Evolutionary conservation across 2,329 filamentous ascomycete species (phyloP).

Genomic region (Sporothrix pseudoabietina): DNA sequence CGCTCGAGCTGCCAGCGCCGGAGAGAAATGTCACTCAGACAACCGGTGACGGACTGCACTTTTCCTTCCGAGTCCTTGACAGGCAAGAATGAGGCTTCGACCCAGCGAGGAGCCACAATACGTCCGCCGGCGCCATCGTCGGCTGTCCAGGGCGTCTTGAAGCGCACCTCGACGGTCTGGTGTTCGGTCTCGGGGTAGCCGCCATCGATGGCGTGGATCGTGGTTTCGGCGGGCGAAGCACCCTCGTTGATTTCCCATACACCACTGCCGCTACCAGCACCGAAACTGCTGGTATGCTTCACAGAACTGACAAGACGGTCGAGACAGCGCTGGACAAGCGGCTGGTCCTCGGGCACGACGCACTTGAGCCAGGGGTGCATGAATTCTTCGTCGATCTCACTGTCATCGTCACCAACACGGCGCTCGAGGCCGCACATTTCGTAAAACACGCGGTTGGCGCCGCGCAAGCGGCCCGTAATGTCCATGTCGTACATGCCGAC

Average conservation of each 20-base stretch:
- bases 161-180: conserved; percentile 50
- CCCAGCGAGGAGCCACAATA: conserved; percentile 51
- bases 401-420: conserved; percentile 48
- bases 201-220: background rate
- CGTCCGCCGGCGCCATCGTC: conserved; percentile 50
- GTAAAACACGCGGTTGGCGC: conserved; percentile 57
- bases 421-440: conserved; percentile 53
- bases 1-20: conserved; percentile 56
- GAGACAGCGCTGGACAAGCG: conserved; percentile 46
- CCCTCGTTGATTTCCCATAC: conserved; percentile 14
- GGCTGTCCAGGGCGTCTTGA: conserved; percentile 51
- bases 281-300: background rate
- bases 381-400: conserved; percentile 37
- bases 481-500: conserved; percentile 60
- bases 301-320: conserved; percentile 41
- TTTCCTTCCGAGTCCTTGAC: conserved; percentile 51
- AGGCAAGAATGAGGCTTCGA: conserved; percentile 55
- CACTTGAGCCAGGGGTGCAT: conserved; percentile 51
- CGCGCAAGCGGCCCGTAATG: conserved; percentile 52
- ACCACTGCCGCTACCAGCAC: background rate
- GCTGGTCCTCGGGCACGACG: conserved; percentile 50
- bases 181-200: conserved; percentile 8
- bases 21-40: conserved; percentile 52
- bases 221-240: background rate
- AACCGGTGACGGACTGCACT: conserved; percentile 54